phyloP scores from a whole-genome alignment of 805 yeast species.

The Candida nemodendra region DNA sequence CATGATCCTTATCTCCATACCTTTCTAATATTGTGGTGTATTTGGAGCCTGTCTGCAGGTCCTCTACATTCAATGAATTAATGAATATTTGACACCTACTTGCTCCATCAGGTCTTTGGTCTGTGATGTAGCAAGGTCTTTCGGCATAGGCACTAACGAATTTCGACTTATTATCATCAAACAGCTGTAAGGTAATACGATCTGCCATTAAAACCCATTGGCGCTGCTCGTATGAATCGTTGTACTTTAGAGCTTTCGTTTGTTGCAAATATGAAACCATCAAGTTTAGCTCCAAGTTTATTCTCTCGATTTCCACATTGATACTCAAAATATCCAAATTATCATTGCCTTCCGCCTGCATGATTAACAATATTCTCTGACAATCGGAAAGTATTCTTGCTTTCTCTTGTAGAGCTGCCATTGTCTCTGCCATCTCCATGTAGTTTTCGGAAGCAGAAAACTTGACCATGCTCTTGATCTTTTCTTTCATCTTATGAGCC shows the following conservation, averaged over 20 bases:
- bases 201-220: constrained; percentile 65
- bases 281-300: constrained; percentile 24
- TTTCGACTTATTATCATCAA: constrained; percentile 59
- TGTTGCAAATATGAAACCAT: constrained; percentile 30
- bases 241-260: constrained; percentile 26
- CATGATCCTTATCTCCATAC: constrained; percentile 11
- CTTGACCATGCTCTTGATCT: constrained; percentile 31
- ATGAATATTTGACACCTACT: constrained; percentile 62
- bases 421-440: constrained; percentile 15
- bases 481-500: constrained; percentile 40
- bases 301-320: constrained; percentile 29
- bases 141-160: constrained; percentile 74
- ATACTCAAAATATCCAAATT: constrained; percentile 12
- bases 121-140: constrained; percentile 55
- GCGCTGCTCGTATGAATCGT: constrained; percentile 39
- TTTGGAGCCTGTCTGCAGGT: constrained; percentile 52
- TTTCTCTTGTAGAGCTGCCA: constrained; percentile 22
- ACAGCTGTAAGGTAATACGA: constrained; percentile 67
- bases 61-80: constrained; percentile 69
- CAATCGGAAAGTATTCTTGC: constrained; percentile 24
- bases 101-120: constrained; percentile 67
- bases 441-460: constrained; percentile 29
- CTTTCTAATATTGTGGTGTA: constrained; percentile 69
- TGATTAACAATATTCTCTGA: constrained; percentile 19
- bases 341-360: constrained; percentile 10